phyloP scores from a whole-genome alignment of 768 basidiomycete genomes.

The Kwoniella mangroviensis region DNA sequence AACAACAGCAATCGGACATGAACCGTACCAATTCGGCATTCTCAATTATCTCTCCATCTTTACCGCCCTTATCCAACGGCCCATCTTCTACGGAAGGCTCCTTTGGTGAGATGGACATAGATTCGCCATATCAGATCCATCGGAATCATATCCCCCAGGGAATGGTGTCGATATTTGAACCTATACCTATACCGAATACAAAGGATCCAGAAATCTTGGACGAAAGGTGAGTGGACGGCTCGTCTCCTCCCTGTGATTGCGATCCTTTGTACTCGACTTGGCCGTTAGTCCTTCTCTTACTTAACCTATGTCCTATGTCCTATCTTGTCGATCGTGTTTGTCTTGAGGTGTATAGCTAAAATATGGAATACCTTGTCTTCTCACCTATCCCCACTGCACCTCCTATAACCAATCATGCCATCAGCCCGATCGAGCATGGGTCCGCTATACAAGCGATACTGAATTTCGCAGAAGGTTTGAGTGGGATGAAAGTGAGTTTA shows the following conservation, averaged over 20 bases:
- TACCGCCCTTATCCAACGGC: slow-evolving; percentile 19
- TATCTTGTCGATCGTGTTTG: no score
- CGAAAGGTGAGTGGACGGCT: not conserved
- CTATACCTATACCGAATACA: not conserved
- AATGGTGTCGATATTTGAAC: not conserved
- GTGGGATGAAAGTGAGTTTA: slow-evolving; percentile 18
- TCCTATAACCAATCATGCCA: slow-evolving; percentile 1
- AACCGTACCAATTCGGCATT: slow-evolving; percentile 16
- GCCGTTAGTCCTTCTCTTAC: not conserved
- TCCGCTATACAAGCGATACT: not conserved
- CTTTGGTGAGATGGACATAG: not conserved
- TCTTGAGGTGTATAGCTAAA: slow-evolving; percentile 5
- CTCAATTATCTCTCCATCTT: slow-evolving; percentile 13
- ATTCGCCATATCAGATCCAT: slow-evolving; percentile 4
- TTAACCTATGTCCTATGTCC: not conserved
- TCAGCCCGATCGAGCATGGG: not conserved
- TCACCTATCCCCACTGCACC: slow-evolving; percentile 27
- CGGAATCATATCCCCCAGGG: not conserved
- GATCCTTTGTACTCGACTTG: not conserved
- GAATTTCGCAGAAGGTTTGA: slow-evolving; percentile 12
- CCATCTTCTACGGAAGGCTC: slow-evolving; percentile 13
- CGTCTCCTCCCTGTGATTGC: not conserved
- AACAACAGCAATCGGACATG: not conserved
- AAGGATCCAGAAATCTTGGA: not conserved
- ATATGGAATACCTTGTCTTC: slow-evolving; percentile 35